Percentiles rank a stretch among this genome's conserved stretches.
phyloP scores from a whole-genome alignment of 371 early-diverging fungal species.

The Coemansia sp. region DNA sequence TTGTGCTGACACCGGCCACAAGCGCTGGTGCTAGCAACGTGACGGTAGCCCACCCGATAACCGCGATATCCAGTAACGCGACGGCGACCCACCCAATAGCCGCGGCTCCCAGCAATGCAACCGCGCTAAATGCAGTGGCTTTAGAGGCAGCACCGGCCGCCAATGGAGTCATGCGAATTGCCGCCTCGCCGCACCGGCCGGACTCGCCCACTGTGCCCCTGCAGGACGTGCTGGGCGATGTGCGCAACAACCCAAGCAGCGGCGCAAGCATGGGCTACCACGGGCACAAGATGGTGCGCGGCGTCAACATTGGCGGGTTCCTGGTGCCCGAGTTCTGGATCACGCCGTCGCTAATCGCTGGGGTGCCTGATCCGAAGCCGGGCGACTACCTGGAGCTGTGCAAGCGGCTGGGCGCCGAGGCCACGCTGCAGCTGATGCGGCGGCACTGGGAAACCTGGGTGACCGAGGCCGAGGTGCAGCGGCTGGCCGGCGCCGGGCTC shows the following conservation, averaged over 20 bases:
- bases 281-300: slow-evolving; percentile 56
- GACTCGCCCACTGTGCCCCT: neutral
- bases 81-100: neutral
- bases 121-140: neutral
- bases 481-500: slow-evolving; percentile 63
- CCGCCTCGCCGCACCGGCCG: neutral
- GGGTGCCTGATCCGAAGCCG: slow-evolving; percentile 51
- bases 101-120: neutral
- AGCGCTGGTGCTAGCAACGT: neutral
- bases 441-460: slow-evolving; percentile 69
- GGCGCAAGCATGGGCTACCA: slow-evolving; percentile 38
- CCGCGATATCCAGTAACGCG: neutral
- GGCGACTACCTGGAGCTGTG: slow-evolving; percentile 66
- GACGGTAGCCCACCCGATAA: neutral
- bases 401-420: slow-evolving; percentile 58
- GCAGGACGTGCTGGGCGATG: slow-evolving; percentile 20
- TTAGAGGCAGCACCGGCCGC: neutral
- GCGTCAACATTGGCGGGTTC: slow-evolving; percentile 75
- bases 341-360: slow-evolving; percentile 67
- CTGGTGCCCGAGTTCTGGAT: slow-evolving; percentile 73
- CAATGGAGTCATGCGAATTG: slow-evolving; percentile 12
- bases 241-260: slow-evolving; percentile 31
- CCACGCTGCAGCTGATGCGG: slow-evolving; percentile 56
- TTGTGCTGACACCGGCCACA: neutral
- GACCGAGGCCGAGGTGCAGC: slow-evolving; percentile 64